phyloP scores from a whole-genome alignment of 805 yeast species.

The Lachancea dasiensis region DNA sequence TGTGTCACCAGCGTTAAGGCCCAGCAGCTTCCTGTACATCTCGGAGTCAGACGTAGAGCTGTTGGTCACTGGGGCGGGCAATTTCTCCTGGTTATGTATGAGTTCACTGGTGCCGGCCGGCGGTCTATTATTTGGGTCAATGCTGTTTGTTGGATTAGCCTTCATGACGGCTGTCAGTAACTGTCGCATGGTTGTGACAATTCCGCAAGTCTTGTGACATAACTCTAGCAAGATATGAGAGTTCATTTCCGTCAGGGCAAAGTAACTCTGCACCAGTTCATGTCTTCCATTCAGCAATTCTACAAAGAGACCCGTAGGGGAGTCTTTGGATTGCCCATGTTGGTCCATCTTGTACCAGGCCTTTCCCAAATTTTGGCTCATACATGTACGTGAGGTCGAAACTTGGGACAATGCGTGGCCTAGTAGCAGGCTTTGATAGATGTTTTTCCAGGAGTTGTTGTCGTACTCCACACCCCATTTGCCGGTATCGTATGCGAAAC shows the following conservation, averaged over 20 bases:
- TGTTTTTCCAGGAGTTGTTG: conserved; percentile 17
- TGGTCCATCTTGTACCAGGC: not conserved
- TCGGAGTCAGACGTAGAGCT: conserved; percentile 13
- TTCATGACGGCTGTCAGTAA: conserved; percentile 24
- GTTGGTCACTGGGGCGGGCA: conserved; percentile 4
- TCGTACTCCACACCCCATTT: conserved; percentile 30
- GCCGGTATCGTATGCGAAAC: conserved; percentile 11
- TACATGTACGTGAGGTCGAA: conserved; percentile 22
- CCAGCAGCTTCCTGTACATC: conserved; percentile 28
- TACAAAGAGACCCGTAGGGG: conserved; percentile 12
- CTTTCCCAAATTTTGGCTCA: not conserved
- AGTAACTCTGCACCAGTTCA: conserved; percentile 15
- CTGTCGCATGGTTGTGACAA: conserved; percentile 22
- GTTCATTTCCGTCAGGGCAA: conserved; percentile 11
- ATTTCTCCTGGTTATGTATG: not conserved
- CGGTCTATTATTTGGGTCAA: conserved; percentile 16
- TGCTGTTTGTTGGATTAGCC: conserved; percentile 28
- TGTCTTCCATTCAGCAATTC: conserved; percentile 20
- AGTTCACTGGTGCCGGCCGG: not conserved
- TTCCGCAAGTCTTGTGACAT: conserved; percentile 17
- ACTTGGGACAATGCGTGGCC: conserved; percentile 24
- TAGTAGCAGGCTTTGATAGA: conserved; percentile 23
- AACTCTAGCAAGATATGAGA: conserved; percentile 10
- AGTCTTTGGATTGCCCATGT: not conserved
- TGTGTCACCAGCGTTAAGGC: conserved; percentile 18